Percentiles rank a stretch among this genome's conserved stretches.
Evolutionary conservation across 2,329 filamentous ascomycete species (phyloP).

Genomic region (Elsinoe necatrix): DNA sequence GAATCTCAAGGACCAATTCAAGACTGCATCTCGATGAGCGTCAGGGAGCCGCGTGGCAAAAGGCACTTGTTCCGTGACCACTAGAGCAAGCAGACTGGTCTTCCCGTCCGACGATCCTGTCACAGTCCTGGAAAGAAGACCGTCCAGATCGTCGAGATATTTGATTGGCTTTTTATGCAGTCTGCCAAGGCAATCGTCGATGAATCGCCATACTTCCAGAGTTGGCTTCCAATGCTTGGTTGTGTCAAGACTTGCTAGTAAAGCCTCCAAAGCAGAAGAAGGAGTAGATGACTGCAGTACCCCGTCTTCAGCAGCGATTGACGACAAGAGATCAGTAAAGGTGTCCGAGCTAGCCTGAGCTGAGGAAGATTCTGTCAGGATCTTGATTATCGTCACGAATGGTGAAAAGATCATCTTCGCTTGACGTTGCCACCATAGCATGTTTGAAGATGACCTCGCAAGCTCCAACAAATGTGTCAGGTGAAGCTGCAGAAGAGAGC

Average conservation of each 20-base stretch:
- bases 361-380: slow-evolving; percentile 37
- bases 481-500: slow-evolving; percentile 57
- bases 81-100: slow-evolving; percentile 58
- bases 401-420: slow-evolving; percentile 57
- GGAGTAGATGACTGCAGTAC: slow-evolving; percentile 47
- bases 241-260: slow-evolving; percentile 37
- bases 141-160: slow-evolving; percentile 64
- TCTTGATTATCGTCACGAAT: slow-evolving; percentile 60
- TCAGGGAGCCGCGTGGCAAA: slow-evolving; percentile 47
- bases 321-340: slow-evolving; percentile 44
- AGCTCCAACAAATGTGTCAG: slow-evolving; percentile 74
- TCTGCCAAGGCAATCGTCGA: slow-evolving; percentile 75
- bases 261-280: slow-evolving; percentile 35
- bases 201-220: slow-evolving; percentile 52
- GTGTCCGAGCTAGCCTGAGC: slow-evolving; percentile 33
- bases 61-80: slow-evolving; percentile 68
- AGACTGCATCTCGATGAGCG: slow-evolving; percentile 16
- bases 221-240: slow-evolving; percentile 15
- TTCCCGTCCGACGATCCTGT: slow-evolving; percentile 20
- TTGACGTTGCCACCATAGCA: slow-evolving; percentile 81
- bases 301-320: slow-evolving; percentile 57
- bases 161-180: slow-evolving; percentile 71
- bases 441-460: slow-evolving; percentile 69
- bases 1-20: slow-evolving; percentile 19
- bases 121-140: slow-evolving; percentile 30